Base-by-base conservation (phyloP, 2,329 filamentous ascomycete genomes). In the Aspergillus nomiae region DNA sequence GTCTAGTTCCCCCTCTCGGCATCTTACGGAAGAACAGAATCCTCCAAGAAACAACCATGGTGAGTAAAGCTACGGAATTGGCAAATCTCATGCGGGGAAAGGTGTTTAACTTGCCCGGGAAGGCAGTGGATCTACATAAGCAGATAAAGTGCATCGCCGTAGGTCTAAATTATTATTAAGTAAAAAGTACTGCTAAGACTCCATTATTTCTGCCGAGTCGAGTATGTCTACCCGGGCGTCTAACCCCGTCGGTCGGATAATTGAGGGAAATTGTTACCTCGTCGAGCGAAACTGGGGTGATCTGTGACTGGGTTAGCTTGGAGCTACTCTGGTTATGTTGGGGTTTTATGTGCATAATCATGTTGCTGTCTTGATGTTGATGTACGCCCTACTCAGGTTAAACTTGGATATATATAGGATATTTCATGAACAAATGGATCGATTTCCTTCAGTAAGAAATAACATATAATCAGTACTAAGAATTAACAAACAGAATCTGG, bases 51-150 rank as follows among this genome's bases (percentile, higher is more conserved):
- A n/a, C 19, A 6, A 41, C 38, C 51, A n/a, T 4, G 7, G 0
- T 36, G 51, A 36, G 21, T 24, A 34, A 32, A 16, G n/a, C 9
- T 6, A 55, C 36, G 51, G n/a, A 55, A 38, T 55, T 38, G 51
- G 51, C 30, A 54, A 41, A 41, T 41, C 19, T 54, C 46, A 54
- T 55, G 51, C 32, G 51, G 51, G 51, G 51, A 55, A 38, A 38
- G 51, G 51, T 38, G 51, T 54, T 34, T 36, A 36, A 54, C 51
- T 36, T 34, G 51, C 51, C 51, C 32, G 32, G 9, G 28, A 34
- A 16, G 51, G 30, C 10, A 54, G 34, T 36, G 51, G 51, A 55
- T 55, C 51, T 26, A 7, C 51, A 55, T 51, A 34, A 12, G 26
- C 46, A 30, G 46, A 50, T 50, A 50, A 50, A 21, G 43, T 32